Conservation (phyloP, 2,329 filamentous ascomycete genomes). For the Colletotrichum sp. region DNA sequence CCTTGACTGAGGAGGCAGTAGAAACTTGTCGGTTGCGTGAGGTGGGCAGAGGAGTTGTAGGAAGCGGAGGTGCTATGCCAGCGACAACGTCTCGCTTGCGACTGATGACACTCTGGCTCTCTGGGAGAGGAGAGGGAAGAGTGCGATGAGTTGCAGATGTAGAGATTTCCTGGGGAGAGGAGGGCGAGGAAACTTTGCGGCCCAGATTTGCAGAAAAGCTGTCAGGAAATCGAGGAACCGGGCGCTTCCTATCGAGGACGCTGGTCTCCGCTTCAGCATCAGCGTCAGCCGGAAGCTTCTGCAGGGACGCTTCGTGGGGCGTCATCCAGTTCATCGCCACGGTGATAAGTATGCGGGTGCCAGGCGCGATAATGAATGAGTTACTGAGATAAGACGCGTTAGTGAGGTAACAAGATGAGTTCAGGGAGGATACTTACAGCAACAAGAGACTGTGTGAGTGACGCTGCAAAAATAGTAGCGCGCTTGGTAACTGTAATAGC, state of each 20-base stretch:
- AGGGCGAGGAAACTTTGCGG: conserved; percentile 2
- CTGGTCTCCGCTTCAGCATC: conserved; percentile 14
- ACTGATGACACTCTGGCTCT: not conserved
- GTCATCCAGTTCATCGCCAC: not conserved
- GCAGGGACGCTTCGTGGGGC: not conserved
- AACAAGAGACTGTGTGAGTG: not conserved
- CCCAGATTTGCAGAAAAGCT: conserved; percentile 19
- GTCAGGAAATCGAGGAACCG: conserved; percentile 6
- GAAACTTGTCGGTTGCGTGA: conserved; percentile 3
- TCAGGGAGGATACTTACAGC: not conserved
- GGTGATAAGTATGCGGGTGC: not conserved
- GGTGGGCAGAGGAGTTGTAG: not conserved
- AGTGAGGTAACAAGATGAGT: not conserved
- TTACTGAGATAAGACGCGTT: not conserved
- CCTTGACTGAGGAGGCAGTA: conserved; percentile 9
- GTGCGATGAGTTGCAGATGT: not conserved
- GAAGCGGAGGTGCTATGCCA: not conserved
- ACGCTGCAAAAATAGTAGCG: not conserved
- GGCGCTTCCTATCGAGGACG: conserved; percentile 19
- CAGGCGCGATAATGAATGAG: not conserved
- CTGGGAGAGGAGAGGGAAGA: not conserved
- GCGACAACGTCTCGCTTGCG: conserved; percentile 6
- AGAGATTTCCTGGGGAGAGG: not conserved
- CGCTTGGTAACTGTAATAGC: not conserved
- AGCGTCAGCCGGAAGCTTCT: conserved; percentile 3